Evolutionary conservation across 352 stramenopile genomes (phyloP).

Genomic region (Phytophthora lateralis): DNA sequence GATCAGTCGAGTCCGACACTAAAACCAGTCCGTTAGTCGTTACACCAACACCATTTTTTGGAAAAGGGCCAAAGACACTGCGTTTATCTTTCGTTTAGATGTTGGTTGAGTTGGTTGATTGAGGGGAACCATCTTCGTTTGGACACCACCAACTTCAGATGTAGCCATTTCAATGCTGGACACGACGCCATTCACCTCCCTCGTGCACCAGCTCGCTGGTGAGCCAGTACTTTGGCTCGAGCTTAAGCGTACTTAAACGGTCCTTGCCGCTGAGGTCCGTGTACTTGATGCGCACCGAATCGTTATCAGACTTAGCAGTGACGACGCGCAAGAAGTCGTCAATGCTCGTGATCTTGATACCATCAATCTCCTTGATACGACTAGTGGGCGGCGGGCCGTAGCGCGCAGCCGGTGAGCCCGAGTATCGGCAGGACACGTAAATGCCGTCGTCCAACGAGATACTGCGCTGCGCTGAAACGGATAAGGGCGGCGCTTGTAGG

Average conservation of each 20-base stretch:
- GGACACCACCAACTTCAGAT: background rate
- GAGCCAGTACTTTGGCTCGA: conserved; percentile 91
- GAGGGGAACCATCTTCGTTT: background rate
- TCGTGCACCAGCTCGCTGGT: conserved; percentile 87
- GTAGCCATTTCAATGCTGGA: conserved; percentile 38
- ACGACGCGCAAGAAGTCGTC: conserved; percentile 90
- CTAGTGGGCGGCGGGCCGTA: conserved; percentile 89
- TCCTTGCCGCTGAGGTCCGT: conserved; percentile 89
- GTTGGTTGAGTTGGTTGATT: background rate
- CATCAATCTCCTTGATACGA: conserved; percentile 92
- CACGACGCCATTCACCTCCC: conserved; percentile 77
- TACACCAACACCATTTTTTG: background rate
- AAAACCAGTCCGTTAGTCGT: background rate
- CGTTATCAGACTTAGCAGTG: conserved; percentile 50
- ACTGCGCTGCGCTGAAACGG: conserved; percentile 83
- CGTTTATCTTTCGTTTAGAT: background rate
- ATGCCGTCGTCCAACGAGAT: conserved; percentile 86
- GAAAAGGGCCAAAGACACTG: background rate
- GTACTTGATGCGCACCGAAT: conserved; percentile 91
- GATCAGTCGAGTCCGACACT: too few relatives aligned
- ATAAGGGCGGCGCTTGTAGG: conserved; percentile 87
- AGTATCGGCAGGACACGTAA: conserved; percentile 89
- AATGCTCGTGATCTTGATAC: conserved; percentile 83
- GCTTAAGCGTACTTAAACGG: conserved; percentile 87
- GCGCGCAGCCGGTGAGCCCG: conserved; percentile 86